Conservation (phyloP, 371 early-diverging fungal species). For the Haplosporangium sp. region DNA sequence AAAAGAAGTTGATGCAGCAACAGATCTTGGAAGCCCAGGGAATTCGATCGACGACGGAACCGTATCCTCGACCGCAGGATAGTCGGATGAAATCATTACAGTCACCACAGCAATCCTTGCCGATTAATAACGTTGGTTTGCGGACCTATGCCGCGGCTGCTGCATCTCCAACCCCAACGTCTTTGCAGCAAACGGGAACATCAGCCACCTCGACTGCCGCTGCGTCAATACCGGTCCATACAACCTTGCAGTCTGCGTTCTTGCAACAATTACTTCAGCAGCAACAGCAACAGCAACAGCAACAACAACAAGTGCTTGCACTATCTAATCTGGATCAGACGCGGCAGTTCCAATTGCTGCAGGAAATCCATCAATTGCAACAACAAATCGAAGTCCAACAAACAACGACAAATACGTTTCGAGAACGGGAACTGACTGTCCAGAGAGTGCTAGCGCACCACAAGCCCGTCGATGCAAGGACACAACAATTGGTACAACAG, state of each 20-base stretch:
- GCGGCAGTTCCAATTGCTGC: slow-evolving; percentile 25
- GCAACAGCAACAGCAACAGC: slow-evolving; percentile 16
- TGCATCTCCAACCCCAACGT: not conserved
- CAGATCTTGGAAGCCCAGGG: slow-evolving; percentile 14
- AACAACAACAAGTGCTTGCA: slow-evolving; percentile 21
- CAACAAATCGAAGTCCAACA: slow-evolving; percentile 34
- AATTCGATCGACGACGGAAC: not conserved
- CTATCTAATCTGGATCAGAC: slow-evolving; percentile 40
- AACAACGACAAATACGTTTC: slow-evolving; percentile 20
- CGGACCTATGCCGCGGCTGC: slow-evolving; percentile 12
- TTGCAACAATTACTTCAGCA: slow-evolving; percentile 13
- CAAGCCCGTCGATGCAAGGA: slow-evolving; percentile 24
- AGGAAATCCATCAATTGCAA: slow-evolving; percentile 35
- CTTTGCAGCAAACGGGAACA: too few species aligned
- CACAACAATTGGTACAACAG: slow-evolving; percentile 18
- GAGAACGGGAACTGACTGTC: slow-evolving; percentile 30
- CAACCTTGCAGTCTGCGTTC: not conserved
- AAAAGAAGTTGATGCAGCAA: slow-evolving; percentile 60
- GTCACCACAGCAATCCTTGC: slow-evolving; percentile 7
- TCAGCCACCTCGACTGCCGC: too few species aligned
- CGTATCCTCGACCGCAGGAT: slow-evolving; percentile 5
- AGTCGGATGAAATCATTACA: not conserved
- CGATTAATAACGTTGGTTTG: slow-evolving; percentile 14
- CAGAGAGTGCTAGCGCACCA: slow-evolving; percentile 22
- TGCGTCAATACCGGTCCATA: too few species aligned